Evolutionary conservation across 1,139 yeast genomes (phyloP).

Genomic region (Yamadazyma aaseri): DNA sequence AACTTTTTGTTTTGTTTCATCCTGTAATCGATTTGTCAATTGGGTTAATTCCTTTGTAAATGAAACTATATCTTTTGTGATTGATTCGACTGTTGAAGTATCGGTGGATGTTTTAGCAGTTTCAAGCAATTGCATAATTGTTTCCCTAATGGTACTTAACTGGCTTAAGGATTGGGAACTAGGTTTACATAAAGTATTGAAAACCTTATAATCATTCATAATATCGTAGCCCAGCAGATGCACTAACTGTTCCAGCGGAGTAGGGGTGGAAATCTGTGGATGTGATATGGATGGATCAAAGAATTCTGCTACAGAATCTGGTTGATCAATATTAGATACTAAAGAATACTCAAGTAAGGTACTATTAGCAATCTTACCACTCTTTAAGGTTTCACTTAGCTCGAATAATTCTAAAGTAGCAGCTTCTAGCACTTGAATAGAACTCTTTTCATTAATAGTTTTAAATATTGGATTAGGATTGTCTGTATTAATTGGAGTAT

Average conservation of each 20-base stretch:
- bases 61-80: neutral
- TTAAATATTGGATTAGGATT: constrained; percentile 17
- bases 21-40: constrained; percentile 14
- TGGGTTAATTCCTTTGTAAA: constrained; percentile 15
- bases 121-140: neutral
- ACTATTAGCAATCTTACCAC: constrained; percentile 24
- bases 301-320: constrained; percentile 2
- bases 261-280: neutral
- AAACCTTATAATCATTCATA: neutral
- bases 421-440: constrained; percentile 27
- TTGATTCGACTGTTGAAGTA: constrained; percentile 4
- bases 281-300: neutral
- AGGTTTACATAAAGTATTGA: neutral
- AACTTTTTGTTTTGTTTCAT: constrained; percentile 13
- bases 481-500: constrained; percentile 4
- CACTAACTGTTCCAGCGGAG: too few species aligned
- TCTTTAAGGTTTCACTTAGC: constrained; percentile 31
- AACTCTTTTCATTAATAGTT: constrained; percentile 18
- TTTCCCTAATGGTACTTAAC: constrained; percentile 2
- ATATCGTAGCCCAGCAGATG: too few species aligned
- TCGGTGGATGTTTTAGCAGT: neutral
- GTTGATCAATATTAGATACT: constrained; percentile 4
- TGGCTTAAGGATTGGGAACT: neutral
- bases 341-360: constrained; percentile 12
- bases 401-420: constrained; percentile 32